Evolutionary conservation across 108 stramenopile species (phyloP).

Genomic region (Cyclotella choctawhatcheeana): DNA sequence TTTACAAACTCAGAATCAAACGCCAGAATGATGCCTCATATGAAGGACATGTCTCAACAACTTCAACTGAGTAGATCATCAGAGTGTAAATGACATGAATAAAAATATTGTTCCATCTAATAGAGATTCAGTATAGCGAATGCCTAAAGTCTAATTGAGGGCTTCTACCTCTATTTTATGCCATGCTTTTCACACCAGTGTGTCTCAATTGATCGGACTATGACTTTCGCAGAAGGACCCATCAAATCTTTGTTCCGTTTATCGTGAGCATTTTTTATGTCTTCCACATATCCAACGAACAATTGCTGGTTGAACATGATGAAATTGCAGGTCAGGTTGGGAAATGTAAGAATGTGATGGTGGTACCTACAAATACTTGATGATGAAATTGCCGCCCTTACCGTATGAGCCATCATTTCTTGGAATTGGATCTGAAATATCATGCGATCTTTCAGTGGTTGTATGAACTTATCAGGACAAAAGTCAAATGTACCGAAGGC

Average conservation of each 20-base stretch:
- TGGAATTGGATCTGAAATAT: conserved; percentile 58
- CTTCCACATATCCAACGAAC: conserved; percentile 55
- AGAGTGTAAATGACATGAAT: too few relatives aligned
- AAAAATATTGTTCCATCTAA: too few relatives aligned
- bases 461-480: conserved; percentile 52
- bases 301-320: conserved; percentile 18
- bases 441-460: conserved; percentile 54
- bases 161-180: too few relatives aligned
- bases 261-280: conserved; percentile 34
- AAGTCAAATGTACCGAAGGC: conserved; percentile 50
- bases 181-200: conserved; percentile 27
- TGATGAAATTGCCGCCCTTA: conserved; percentile 14
- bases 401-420: conserved; percentile 59
- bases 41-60: too few relatives aligned
- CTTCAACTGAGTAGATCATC: too few relatives aligned
- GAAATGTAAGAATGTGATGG: too few relatives aligned
- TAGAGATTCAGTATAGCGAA: too few relatives aligned
- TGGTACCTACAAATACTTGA: too few relatives aligned
- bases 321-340: neutral
- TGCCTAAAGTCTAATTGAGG: too few relatives aligned
- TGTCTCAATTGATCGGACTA: conserved; percentile 38
- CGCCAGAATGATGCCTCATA: too few relatives aligned
- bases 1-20: too few relatives aligned
- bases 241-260: conserved; percentile 29
- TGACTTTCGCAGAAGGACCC: conserved; percentile 39